Conservation (phyloP, 371 early-diverging fungal genomes). For the Rhizopus microsporus region DNA sequence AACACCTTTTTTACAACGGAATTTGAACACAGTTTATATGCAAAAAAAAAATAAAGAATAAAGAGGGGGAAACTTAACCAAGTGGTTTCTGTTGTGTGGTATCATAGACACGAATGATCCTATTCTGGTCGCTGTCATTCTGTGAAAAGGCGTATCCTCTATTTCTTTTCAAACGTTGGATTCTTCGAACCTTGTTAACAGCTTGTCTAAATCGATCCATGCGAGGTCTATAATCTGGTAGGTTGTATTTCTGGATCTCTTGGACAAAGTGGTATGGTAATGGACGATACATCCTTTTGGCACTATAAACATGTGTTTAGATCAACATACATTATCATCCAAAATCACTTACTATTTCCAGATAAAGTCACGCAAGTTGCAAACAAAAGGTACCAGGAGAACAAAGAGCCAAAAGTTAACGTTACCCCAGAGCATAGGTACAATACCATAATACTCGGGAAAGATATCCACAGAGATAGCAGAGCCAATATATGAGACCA, state of each 20-base stretch:
- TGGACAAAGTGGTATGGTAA: slow-evolving; percentile 89
- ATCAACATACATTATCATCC: neutral
- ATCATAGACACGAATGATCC: slow-evolving; percentile 91
- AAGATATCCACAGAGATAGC: slow-evolving; percentile 60
- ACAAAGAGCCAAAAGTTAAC: slow-evolving; percentile 87
- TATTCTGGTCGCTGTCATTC: slow-evolving; percentile 91
- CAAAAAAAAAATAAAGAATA: neutral
- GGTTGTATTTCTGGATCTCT: slow-evolving; percentile 94
- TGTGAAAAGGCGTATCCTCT: slow-evolving; percentile 96
- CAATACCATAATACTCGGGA: slow-evolving; percentile 81
- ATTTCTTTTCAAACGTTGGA: slow-evolving; percentile 85
- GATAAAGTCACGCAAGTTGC: slow-evolving; percentile 82
- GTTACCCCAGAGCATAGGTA: slow-evolving; percentile 70
- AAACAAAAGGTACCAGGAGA: slow-evolving; percentile 78
- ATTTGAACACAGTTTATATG: neutral
- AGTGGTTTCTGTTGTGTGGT: slow-evolving; percentile 87
- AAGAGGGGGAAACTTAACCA: slow-evolving; percentile 42
- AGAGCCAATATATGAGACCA: slow-evolving; percentile 83
- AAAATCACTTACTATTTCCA: slow-evolving; percentile 86
- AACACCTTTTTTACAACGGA: neutral
- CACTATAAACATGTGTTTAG: slow-evolving; percentile 33
- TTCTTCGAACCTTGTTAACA: slow-evolving; percentile 88
- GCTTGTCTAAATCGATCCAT: slow-evolving; percentile 95
- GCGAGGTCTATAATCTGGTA: slow-evolving; percentile 91
- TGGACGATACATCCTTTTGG: slow-evolving; percentile 73